Conservation (phyloP, 805 yeast species). For the Sporopachydermia quercuum region DNA sequence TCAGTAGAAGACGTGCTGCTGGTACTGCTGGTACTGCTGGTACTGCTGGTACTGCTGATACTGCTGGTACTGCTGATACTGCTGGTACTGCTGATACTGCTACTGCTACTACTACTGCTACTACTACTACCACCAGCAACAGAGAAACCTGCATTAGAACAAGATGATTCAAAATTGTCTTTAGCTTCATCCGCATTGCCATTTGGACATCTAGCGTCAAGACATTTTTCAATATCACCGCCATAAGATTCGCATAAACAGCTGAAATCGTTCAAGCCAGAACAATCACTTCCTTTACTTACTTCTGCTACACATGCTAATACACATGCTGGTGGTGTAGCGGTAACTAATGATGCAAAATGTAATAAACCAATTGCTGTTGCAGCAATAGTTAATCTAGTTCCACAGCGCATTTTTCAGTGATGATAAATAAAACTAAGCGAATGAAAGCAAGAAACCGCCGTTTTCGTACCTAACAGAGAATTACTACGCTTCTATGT, state of each 20-base stretch:
- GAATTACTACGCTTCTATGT: no score
- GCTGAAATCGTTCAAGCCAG: slow-evolving; percentile 42
- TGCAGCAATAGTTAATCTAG: no score
- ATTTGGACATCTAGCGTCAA: slow-evolving; percentile 54
- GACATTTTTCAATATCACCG: slow-evolving; percentile 36
- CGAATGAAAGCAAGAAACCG: no score
- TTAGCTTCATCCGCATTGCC: slow-evolving; percentile 44
- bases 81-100: background rate
- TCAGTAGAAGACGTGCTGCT: background rate
- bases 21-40: background rate
- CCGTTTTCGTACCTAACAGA: no score
- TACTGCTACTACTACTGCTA: background rate
- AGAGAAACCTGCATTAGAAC: slow-evolving; percentile 14
- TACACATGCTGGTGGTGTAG: slow-evolving; percentile 84
- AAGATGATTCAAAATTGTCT: slow-evolving; percentile 37
- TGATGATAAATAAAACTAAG: no score
- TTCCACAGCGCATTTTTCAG: no score
- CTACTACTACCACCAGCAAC: background rate
- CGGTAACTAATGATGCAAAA: slow-evolving; percentile 31
- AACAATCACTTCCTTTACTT: slow-evolving; percentile 36
- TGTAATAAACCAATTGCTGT: slow-evolving; percentile 23
- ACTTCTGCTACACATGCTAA: slow-evolving; percentile 78
- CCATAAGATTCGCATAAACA: slow-evolving; percentile 30
- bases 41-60: background rate
- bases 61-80: background rate